Conservation (phyloP, 192 early-diverging fungal species). For the Coemansia sp. region DNA sequence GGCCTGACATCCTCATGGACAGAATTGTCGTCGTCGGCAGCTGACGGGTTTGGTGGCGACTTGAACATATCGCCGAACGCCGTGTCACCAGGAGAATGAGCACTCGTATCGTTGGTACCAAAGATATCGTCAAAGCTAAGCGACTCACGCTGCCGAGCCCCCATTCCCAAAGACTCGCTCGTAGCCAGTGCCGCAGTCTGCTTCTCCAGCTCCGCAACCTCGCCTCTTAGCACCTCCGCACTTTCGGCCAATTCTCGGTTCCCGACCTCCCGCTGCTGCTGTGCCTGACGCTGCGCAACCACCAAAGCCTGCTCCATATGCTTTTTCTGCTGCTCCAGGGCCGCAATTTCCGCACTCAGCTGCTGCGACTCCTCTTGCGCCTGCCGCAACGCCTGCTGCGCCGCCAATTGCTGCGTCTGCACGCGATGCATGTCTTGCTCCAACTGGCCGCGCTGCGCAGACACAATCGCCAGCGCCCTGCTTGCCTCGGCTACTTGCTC, state of each 20-base stretch:
- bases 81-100: conserved; percentile 17
- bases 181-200: conserved; percentile 3
- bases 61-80: conserved; percentile 25
- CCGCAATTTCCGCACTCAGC: conserved; percentile 32
- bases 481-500: conserved; percentile 40
- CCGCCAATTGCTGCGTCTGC: conserved; percentile 45
- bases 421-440: conserved; percentile 49
- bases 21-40: background rate
- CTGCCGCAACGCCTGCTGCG: conserved; percentile 40
- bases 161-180: conserved; percentile 3
- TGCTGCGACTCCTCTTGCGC: conserved; percentile 50
- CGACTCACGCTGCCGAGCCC: conserved; percentile 12
- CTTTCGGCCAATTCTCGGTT: conserved; percentile 17
- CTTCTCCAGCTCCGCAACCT: conserved; percentile 25
- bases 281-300: conserved; percentile 27
- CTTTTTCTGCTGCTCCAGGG: conserved; percentile 40
- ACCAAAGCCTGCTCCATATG: conserved; percentile 28
- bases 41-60: conserved; percentile 12
- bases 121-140: conserved; percentile 58
- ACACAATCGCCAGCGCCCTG: conserved; percentile 33
- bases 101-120: conserved; percentile 32
- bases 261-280: conserved; percentile 26
- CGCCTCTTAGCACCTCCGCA: conserved; percentile 14
- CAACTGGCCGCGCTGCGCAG: conserved; percentile 43
- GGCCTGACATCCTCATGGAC: background rate